phyloP scores from a whole-genome alignment of 2,329 filamentous ascomycete genomes.

The Penicillium janthinellum region DNA sequence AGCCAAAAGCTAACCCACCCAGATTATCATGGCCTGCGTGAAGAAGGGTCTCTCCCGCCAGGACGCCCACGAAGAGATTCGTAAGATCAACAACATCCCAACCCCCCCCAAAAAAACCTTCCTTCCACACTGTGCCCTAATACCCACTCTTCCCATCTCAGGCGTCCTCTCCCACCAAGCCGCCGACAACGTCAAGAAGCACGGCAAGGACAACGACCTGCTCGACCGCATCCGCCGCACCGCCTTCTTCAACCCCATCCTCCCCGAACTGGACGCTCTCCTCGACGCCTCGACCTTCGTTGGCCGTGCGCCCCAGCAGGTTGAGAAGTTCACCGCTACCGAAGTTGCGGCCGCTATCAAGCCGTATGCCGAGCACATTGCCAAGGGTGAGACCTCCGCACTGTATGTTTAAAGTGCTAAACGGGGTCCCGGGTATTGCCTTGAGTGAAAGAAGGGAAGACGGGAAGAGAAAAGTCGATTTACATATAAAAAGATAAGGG shows the following conservation, averaged over 20 bases:
- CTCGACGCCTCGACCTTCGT: conserved; percentile 65
- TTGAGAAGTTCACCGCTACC: conserved; percentile 55
- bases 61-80: conserved; percentile 84
- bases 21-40: conserved; percentile 76
- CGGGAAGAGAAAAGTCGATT: not conserved
- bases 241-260: conserved; percentile 73
- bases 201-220: conserved; percentile 78
- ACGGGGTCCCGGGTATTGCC: not conserved
- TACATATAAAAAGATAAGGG: not conserved
- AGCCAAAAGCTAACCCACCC: conserved; percentile 43
- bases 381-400: conserved; percentile 41
- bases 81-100: conserved; percentile 37
- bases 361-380: conserved; percentile 47
- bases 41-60: conserved; percentile 72
- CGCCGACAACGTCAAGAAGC: conserved; percentile 67
- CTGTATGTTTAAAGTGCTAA: conserved; percentile 39
- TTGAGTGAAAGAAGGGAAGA: not conserved
- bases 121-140: conserved; percentile 7
- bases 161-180: conserved; percentile 76
- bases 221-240: conserved; percentile 73
- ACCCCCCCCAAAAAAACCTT: no score
- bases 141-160: conserved; percentile 18
- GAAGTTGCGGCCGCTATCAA: conserved; percentile 52
- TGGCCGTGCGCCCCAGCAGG: conserved; percentile 57
- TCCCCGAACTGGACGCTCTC: conserved; percentile 67